Conservation (phyloP, 306 rosid species). For the Trifolium subterraneum region DNA sequence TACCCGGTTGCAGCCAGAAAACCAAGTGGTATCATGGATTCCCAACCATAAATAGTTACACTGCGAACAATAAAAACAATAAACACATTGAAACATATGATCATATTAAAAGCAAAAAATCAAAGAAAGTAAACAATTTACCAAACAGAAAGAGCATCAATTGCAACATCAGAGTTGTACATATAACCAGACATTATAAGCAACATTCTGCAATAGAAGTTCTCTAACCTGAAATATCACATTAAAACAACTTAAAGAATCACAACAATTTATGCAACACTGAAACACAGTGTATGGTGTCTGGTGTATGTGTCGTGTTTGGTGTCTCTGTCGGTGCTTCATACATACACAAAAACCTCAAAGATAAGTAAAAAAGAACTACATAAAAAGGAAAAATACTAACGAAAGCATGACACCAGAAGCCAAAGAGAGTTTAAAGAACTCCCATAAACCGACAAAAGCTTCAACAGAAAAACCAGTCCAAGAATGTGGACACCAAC, state of each 20-base stretch:
- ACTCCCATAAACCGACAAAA: slow-evolving; percentile 72
- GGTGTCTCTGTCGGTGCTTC: too few species aligned
- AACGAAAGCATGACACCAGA: slow-evolving; percentile 77
- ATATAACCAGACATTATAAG: slow-evolving; percentile 63
- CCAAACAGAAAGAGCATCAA: slow-evolving; percentile 80
- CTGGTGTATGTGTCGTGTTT: too few species aligned
- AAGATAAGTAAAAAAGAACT: not conserved
- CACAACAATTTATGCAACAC: not conserved
- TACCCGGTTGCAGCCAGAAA: slow-evolving; percentile 81
- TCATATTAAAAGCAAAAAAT: not conserved
- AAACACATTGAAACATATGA: not conserved
- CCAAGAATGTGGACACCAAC: slow-evolving; percentile 67
- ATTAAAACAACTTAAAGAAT: slow-evolving; percentile 29
- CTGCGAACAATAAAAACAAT: slow-evolving; percentile 43
- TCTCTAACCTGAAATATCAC: slow-evolving; percentile 66
- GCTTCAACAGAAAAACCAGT: slow-evolving; percentile 69
- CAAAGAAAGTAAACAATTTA: slow-evolving; percentile 25
- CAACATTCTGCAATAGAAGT: slow-evolving; percentile 63
- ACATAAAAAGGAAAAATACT: slow-evolving; percentile 26
- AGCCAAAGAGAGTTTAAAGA: slow-evolving; percentile 68
- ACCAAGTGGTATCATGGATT: slow-evolving; percentile 81
- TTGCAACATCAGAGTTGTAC: slow-evolving; percentile 54
- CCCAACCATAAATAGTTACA: slow-evolving; percentile 73
- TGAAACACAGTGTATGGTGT: too few species aligned
- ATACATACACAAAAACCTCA: not conserved